Evolutionary conservation across 768 basidiomycete genomes (phyloP), one percentile per base, ranked within the genome.

Genomic region (Lentinula raphanica): DNA sequence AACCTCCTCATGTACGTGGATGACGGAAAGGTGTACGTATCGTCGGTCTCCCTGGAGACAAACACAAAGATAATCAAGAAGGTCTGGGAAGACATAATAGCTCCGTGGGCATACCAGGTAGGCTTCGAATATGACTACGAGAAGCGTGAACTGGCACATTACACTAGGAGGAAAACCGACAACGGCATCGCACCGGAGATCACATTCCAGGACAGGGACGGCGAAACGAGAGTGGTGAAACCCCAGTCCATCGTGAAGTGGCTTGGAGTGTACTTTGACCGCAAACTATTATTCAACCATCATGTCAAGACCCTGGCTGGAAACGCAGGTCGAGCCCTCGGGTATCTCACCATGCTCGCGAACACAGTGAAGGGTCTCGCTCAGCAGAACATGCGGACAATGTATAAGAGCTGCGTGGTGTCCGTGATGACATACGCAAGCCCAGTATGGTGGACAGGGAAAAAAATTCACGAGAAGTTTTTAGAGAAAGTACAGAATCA

Each of bases 181-280:
- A 58, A 55, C 5, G 46, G 56, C 15, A 55, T 57, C 19, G 38
- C 46, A 4, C 65, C 68, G 0, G 17, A 58, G 0, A 65, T 67
- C 5, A 38, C 32, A 7, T 59, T 67, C 0, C 50, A 49, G 0
- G 31, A 58, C 28, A 11, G 17, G 3, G 60, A 66, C 25, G 56
- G 51, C 1, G 7, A 32, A 0, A 46, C 15, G n/a, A n/a, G 48
- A 12, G 60, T 59, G 6, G 23, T 65, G n/a, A 29, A 35, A n/a
- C 28, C 58, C 1, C 55, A 51, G 31, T 11, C 56, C 1, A 50
- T 62, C 0, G 51, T 71, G 0, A 58, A 63, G 12, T 76, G 74
- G 71, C 72, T 76, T 0, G 74, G 73, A 0, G 62, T 76, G 0
- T 60, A 62, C 60, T 66, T 75, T 9, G 73, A 75, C 63, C 32